These are phyloP conservation scores for Albatrellus ellisii DNA, from an alignment of 768 basidiomycete species.

Conservation along the genomic window DNA sequence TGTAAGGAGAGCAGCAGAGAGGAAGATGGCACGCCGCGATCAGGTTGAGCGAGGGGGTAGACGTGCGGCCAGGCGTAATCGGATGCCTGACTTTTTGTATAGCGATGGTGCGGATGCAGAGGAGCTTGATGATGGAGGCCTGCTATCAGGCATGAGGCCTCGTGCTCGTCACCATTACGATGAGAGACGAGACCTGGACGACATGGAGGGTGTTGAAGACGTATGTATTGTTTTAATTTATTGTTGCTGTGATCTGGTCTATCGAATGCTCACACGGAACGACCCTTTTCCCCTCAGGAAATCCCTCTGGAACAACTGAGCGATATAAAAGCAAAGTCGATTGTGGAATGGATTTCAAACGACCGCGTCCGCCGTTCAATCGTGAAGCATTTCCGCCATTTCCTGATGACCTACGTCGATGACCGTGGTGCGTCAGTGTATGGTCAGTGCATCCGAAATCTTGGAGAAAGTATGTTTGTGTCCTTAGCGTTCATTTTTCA, in stretches of 20 bases:
- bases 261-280: conserved; percentile 10
- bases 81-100: conserved; percentile 80
- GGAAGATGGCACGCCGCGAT: conserved; percentile 82
- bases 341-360: conserved; percentile 94
- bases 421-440: conserved; percentile 88
- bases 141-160: conserved; percentile 59
- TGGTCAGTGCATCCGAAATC: conserved; percentile 81
- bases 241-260: neutral
- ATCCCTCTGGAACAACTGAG: conserved; percentile 91
- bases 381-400: conserved; percentile 85
- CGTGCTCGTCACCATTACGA: conserved; percentile 89
- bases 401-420: conserved; percentile 93
- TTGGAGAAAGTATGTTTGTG: conserved; percentile 73
- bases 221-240: conserved; percentile 29
- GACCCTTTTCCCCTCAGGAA: conserved; percentile 43
- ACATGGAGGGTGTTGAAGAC: conserved; percentile 81
- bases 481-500: conserved; percentile 1
- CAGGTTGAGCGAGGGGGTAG: conserved; percentile 53
- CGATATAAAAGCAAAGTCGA: conserved; percentile 95
- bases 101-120: conserved; percentile 70
- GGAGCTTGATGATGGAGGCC: conserved; percentile 47
- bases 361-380: conserved; percentile 87
- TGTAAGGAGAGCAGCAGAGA: conserved; percentile 73
- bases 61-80: conserved; percentile 60
- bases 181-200: conserved; percentile 81